Conservation (phyloP, 805 yeast species). For the Saccharomycopsis malanga region DNA sequence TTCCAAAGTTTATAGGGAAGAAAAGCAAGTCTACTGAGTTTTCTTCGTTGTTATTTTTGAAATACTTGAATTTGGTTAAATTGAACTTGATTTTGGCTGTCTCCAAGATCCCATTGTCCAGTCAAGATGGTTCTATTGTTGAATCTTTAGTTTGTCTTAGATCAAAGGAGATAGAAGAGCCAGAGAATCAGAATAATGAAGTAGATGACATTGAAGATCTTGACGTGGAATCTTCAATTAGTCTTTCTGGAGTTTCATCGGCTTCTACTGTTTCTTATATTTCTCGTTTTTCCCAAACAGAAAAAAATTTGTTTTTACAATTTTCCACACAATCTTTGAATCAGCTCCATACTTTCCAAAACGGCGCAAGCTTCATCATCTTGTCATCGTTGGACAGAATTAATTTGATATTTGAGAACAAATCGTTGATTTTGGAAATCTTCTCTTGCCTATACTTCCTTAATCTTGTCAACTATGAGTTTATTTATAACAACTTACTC, state of each 20-base stretch:
- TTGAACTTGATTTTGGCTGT: conserved; percentile 13
- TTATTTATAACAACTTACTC: conserved; percentile 33
- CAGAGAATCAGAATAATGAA: not conserved
- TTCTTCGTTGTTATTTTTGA: conserved; percentile 17
- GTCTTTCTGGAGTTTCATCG: not conserved
- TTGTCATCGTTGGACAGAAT: conserved; percentile 43
- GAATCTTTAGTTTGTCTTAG: conserved; percentile 16
- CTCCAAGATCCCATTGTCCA: conserved; percentile 6
- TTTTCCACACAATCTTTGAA: conserved; percentile 21
- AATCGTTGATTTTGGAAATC: conserved; percentile 51
- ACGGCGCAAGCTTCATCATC: conserved; percentile 50
- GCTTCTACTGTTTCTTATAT: conserved; percentile 3
- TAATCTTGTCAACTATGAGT: conserved; percentile 38
- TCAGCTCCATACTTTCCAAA: conserved; percentile 36
- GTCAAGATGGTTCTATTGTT: conserved; percentile 10
- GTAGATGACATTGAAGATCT: not conserved
- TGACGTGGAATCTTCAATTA: not conserved
- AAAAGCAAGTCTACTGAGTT: conserved; percentile 16
- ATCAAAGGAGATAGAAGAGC: conserved; percentile 7
- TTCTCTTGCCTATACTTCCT: conserved; percentile 48
- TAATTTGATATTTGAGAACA: conserved; percentile 45
- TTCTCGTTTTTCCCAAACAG: not conserved
- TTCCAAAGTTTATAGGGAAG: not conserved
- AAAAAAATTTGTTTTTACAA: conserved; percentile 3
- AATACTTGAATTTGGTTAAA: conserved; percentile 16